phyloP scores from a whole-genome alignment of 2,329 filamentous ascomycete genomes.

The Juglanconis sp. region DNA sequence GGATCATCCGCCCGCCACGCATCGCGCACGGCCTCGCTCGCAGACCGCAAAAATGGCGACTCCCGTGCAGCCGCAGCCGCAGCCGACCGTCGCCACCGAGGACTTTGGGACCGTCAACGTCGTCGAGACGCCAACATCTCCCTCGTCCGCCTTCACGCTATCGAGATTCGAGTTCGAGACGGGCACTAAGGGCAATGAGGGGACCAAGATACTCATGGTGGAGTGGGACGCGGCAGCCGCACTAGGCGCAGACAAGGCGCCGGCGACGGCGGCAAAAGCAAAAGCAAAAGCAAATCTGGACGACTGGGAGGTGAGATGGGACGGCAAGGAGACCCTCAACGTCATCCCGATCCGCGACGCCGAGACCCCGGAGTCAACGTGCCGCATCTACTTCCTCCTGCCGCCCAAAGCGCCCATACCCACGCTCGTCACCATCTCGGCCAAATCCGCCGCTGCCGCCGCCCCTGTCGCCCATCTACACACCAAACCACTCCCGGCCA shows the following conservation, averaged over 20 bases:
- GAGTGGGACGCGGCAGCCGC: conserved; percentile 66
- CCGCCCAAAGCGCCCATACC: conserved; percentile 71
- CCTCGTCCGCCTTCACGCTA: conserved; percentile 52
- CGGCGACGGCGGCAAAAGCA: background rate
- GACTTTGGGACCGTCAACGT: conserved; percentile 21
- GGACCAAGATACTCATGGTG: conserved; percentile 89
- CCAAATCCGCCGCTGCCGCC: conserved; percentile 28
- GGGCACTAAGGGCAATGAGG: conserved; percentile 67
- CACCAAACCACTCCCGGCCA: conserved; percentile 80
- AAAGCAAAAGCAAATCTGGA: conserved; percentile 12
- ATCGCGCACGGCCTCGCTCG: conserved; percentile 4
- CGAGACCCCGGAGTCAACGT: conserved; percentile 44
- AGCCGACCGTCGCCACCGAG: conserved; percentile 11
- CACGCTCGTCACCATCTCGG: conserved; percentile 64
- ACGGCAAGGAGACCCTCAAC: conserved; percentile 63
- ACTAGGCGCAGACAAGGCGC: background rate
- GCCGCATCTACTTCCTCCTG: conserved; percentile 74
- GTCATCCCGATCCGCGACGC: conserved; percentile 65
- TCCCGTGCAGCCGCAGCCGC: background rate
- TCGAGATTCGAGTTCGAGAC: conserved; percentile 85
- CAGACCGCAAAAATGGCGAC: background rate
- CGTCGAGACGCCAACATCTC: conserved; percentile 41
- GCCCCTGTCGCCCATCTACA: conserved; percentile 43
- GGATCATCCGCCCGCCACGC: background rate
- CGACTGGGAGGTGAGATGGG: conserved; percentile 77